Conservation (phyloP, 495 filamentous ascomycete genomes). For the Neurospora sp. region DNA sequence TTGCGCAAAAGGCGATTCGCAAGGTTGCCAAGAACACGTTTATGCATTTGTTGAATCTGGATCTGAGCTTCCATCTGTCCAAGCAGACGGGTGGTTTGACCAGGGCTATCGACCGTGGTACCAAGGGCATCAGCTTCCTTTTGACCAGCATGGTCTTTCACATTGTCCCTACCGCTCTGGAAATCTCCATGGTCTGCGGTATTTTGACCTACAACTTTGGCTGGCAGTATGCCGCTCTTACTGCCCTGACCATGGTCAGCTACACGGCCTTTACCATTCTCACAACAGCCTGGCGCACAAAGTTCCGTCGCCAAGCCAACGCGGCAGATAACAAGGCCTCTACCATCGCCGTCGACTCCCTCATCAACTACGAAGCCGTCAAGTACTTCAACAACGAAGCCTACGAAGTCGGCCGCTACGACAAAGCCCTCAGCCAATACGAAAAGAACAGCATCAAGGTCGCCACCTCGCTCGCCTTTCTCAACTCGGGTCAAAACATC, state of each 20-base stretch:
- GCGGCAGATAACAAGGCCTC: conserved; percentile 92
- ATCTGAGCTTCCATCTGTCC: conserved; percentile 86
- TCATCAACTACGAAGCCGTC: conserved; percentile 98
- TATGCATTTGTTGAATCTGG: conserved; percentile 75
- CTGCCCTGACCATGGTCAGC: conserved; percentile 78
- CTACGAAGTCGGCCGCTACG: conserved; percentile 85
- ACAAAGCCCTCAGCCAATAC: conserved; percentile 74
- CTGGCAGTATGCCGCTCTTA: conserved; percentile 82
- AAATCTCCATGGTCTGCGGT: conserved; percentile 92
- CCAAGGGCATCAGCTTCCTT: conserved; percentile 95
- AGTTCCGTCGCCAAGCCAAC: conserved; percentile 89
- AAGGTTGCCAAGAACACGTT: conserved; percentile 87
- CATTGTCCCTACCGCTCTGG: conserved; percentile 83
- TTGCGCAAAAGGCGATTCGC: conserved; percentile 93
- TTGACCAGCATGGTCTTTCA: conserved; percentile 98
- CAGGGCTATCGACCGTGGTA: conserved; percentile 90
- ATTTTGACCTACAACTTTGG: conserved; percentile 93
- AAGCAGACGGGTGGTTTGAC: conserved; percentile 93
- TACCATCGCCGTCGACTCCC: conserved; percentile 87
- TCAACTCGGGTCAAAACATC: conserved; percentile 97
- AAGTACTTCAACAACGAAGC: conserved; percentile 99
- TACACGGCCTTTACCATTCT: conserved; percentile 92
- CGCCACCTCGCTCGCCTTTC: conserved; percentile 79
- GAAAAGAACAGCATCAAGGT: conserved; percentile 95
- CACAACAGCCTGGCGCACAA: conserved; percentile 94